A percentile compares a stretch with the other conserved stretches of the same genome.
phyloP scores from a whole-genome alignment of 2,329 filamentous ascomycete species.

The Orbilia quercus region DNA sequence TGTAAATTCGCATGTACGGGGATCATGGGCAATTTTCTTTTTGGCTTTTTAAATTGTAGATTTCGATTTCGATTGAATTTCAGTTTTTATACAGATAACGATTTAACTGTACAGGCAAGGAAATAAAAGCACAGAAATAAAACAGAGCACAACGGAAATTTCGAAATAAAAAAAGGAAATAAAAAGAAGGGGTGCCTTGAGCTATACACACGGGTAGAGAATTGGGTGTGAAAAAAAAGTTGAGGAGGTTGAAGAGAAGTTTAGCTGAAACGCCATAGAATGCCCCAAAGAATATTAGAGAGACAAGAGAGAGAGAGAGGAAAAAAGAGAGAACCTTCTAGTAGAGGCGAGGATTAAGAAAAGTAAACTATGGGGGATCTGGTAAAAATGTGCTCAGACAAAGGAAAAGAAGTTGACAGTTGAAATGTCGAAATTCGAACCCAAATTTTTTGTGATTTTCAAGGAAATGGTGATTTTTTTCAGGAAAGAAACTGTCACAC shows the following conservation, averaged over 20 bases:
- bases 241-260: constrained; percentile 11
- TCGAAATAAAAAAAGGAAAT: constrained; percentile 5
- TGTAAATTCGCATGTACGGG: too few species aligned
- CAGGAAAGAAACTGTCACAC: constrained; percentile 18
- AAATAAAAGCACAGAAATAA: constrained; percentile 12
- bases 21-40: not conserved
- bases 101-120: constrained; percentile 30
- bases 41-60: constrained; percentile 12
- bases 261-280: constrained; percentile 53
- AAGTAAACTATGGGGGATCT: constrained; percentile 20
- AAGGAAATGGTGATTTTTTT: constrained; percentile 3
- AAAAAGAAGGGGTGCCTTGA: constrained; percentile 15
- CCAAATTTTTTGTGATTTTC: constrained; percentile 18
- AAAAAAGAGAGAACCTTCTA: constrained; percentile 29
- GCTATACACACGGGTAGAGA: constrained; percentile 28
- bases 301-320: constrained; percentile 14
- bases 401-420: constrained; percentile 25
- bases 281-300: constrained; percentile 40
- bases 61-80: constrained; percentile 20
- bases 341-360: constrained; percentile 26
- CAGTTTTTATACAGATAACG: constrained; percentile 39
- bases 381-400: constrained; percentile 21
- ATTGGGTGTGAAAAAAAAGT: constrained; percentile 5
- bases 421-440: constrained; percentile 17
- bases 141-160: too few species aligned